Conservation (phyloP, 345 rosid genomes). For the Euphorbia pulcherrima region DNA sequence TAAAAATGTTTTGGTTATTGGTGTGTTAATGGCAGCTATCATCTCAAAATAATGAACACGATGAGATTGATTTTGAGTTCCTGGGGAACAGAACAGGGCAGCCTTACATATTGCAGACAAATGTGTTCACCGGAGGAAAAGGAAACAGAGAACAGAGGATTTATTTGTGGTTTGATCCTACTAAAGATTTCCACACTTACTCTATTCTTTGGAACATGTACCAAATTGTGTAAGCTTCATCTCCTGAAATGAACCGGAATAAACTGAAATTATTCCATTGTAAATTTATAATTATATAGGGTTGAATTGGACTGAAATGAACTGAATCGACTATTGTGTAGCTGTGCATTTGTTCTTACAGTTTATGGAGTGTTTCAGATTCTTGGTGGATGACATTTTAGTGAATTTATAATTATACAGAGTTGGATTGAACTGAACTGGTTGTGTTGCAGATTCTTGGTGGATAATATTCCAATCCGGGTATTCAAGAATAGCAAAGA, state of each 20-base stretch:
- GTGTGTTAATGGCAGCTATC: constrained; percentile 8
- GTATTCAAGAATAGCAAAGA: constrained; percentile 29
- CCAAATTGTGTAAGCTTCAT: constrained; percentile 26
- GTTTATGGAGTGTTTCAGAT: constrained; percentile 13
- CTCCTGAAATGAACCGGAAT: no score
- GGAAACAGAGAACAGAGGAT: constrained; percentile 34
- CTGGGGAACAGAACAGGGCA: constrained; percentile 30
- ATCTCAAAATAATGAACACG: constrained; percentile 18
- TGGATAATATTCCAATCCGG: constrained; percentile 24
- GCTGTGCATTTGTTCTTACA: no score
- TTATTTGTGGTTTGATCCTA: constrained; percentile 37
- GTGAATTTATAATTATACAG: no score
- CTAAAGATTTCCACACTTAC: constrained; percentile 20
- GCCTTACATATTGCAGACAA: constrained; percentile 23
- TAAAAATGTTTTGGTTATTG: background rate
- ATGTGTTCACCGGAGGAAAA: constrained; percentile 20
- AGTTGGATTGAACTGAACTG: no score
- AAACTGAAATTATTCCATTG: no score
- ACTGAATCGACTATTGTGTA: no score
- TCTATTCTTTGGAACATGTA: constrained; percentile 25
- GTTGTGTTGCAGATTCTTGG: constrained; percentile 18
- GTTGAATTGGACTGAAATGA: no score
- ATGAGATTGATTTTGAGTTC: constrained; percentile 35
- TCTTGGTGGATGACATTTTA: constrained; percentile 23
- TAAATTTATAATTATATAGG: no score